A percentile compares a stretch with the other conserved stretches of the same genome.
Evolutionary conservation across 805 yeast species (phyloP).

Genomic region (Nakazawaea peltata): DNA sequence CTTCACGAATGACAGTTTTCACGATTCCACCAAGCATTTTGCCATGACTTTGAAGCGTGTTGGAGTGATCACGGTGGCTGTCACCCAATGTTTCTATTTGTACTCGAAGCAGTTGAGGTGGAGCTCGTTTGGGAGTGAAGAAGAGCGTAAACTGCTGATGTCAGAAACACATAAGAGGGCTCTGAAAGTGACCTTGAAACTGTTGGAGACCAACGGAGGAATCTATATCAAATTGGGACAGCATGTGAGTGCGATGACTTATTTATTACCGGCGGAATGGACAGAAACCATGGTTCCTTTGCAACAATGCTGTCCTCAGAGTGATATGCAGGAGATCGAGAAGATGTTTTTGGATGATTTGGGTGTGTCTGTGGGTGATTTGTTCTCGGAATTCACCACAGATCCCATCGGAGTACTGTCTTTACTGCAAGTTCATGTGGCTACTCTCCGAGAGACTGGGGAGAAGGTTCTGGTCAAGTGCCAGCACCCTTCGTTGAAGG

Average conservation of each 20-base stretch:
- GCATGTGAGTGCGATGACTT: constrained; percentile 87
- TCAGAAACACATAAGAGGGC: constrained; percentile 64
- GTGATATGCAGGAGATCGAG: constrained; percentile 61
- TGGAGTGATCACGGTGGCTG: constrained; percentile 60
- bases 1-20: constrained; percentile 28
- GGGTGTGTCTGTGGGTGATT: constrained; percentile 49
- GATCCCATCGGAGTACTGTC: constrained; percentile 93
- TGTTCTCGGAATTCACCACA: constrained; percentile 59
- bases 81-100: constrained; percentile 60
- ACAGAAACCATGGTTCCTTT: constrained; percentile 88
- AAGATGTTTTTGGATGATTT: constrained; percentile 63
- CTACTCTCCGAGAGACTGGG: constrained; percentile 47
- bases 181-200: constrained; percentile 70
- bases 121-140: constrained; percentile 32
- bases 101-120: constrained; percentile 51
- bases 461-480: constrained; percentile 86
- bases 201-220: constrained; percentile 84
- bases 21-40: constrained; percentile 25
- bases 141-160: constrained; percentile 44
- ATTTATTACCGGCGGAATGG: constrained; percentile 89
- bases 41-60: constrained; percentile 38
- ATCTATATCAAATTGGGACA: constrained; percentile 92
- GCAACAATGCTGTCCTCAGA: constrained; percentile 84
- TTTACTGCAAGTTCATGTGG: constrained; percentile 91
- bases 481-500: constrained; percentile 83